Percentiles rank a stretch among this genome's conserved stretches.
These are phyloP conservation scores for Suillus clintonianus DNA, from an alignment of 768 basidiomycete species.

Conservation along the genomic window DNA sequence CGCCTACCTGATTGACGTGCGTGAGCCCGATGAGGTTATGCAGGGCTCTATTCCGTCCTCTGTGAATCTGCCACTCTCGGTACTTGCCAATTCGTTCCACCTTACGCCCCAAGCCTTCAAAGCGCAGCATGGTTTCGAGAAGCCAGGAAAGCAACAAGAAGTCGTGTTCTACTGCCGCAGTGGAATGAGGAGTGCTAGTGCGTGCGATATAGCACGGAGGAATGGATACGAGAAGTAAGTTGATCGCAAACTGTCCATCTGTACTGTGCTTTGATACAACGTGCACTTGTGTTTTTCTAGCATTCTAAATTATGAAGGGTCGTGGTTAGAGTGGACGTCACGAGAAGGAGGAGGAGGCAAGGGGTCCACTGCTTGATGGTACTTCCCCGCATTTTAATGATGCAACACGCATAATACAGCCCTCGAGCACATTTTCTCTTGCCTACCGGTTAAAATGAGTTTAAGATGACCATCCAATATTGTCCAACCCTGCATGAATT, in stretches of 20 bases:
- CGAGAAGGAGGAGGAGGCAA: slow-evolving; percentile 49
- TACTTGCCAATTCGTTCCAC: slow-evolving; percentile 67
- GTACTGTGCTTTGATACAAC: slow-evolving; percentile 5
- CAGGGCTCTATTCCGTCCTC: slow-evolving; percentile 93
- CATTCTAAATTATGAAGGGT: slow-evolving; percentile 78
- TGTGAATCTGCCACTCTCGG: slow-evolving; percentile 85
- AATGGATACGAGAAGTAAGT: slow-evolving; percentile 82
- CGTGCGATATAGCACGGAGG: slow-evolving; percentile 77
- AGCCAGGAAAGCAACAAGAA: slow-evolving; percentile 70
- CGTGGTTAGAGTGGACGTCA: slow-evolving; percentile 85
- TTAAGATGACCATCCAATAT: background rate
- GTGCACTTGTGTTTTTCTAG: slow-evolving; percentile 29
- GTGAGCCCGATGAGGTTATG: slow-evolving; percentile 88
- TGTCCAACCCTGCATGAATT: background rate
- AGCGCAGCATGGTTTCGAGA: slow-evolving; percentile 69
- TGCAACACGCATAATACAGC: slow-evolving; percentile 1
- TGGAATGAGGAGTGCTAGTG: slow-evolving; percentile 79
- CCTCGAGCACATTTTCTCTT: background rate
- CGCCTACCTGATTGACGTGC: slow-evolving; percentile 82
- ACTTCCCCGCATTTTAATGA: slow-evolving; percentile 1
- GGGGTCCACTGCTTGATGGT: slow-evolving; percentile 12
- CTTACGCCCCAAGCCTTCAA: slow-evolving; percentile 57
- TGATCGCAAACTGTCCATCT: background rate
- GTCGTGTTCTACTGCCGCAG: slow-evolving; percentile 91
- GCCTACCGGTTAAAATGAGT: background rate